phyloP scores from a whole-genome alignment of 1,284 basidiomycete species.

The Phellinidium pouzarii region DNA sequence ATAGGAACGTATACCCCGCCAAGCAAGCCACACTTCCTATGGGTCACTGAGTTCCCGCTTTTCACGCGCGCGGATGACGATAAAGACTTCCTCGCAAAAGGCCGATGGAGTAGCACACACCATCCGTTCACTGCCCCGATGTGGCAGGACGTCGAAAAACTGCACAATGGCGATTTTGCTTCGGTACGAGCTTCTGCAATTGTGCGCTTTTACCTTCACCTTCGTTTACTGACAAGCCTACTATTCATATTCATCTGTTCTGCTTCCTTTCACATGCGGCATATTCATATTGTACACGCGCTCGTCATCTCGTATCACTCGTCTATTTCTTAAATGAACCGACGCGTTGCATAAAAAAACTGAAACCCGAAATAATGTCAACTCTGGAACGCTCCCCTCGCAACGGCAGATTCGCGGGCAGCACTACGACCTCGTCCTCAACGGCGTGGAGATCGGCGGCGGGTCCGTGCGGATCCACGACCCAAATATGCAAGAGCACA shows the following conservation, averaged over 20 bases:
- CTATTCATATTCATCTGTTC: not conserved
- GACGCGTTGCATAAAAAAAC: not conserved
- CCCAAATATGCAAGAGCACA: conserved; percentile 74
- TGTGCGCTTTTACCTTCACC: conserved; percentile 5
- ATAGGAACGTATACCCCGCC: conserved; percentile 51
- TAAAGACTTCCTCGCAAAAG: conserved; percentile 78
- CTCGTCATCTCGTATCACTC: not conserved
- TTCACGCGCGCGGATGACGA: conserved; percentile 87
- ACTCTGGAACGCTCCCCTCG: not conserved
- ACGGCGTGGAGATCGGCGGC: conserved; percentile 91
- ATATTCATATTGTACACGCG: not conserved
- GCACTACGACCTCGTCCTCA: conserved; percentile 96
- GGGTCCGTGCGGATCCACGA: conserved; percentile 93
- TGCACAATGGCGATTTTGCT: conserved; percentile 63
- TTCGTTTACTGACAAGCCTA: conserved; percentile 4
- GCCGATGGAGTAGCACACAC: conserved; percentile 86
- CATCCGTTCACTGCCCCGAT: conserved; percentile 98
- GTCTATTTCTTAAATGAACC: not conserved
- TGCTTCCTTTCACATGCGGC: not conserved
- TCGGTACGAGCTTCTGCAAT: conserved; percentile 38
- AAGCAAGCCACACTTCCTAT: conserved; percentile 74
- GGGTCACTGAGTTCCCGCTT: conserved; percentile 94
- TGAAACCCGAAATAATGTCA: not conserved
- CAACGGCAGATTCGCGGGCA: conserved; percentile 74
- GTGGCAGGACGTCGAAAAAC: conserved; percentile 72